Evolutionary conservation across 768 basidiomycete species (phyloP).

Genomic region (Kondoa subrosea): DNA sequence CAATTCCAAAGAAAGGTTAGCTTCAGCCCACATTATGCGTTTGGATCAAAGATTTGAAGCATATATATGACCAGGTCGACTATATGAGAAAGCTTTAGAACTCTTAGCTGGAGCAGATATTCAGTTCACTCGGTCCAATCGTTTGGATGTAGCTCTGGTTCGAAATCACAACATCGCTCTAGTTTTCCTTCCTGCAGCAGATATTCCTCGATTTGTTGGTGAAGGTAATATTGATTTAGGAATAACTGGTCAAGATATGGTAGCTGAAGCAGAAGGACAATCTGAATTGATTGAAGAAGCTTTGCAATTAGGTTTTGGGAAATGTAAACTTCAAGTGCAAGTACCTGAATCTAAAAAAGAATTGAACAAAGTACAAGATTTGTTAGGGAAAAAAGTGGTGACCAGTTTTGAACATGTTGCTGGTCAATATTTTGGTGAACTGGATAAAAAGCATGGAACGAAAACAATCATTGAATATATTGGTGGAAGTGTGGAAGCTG

Average conservation of each 20-base stretch:
- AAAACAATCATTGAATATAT: conserved; percentile 82
- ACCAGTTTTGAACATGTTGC: conserved; percentile 88
- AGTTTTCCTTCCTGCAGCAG: conserved; percentile 86
- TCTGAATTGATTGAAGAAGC: conserved; percentile 51
- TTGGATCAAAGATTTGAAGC: not conserved
- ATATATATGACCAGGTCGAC: conserved; percentile 45
- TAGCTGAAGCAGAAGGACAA: conserved; percentile 27
- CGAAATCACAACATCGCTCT: conserved; percentile 84
- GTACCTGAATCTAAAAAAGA: conserved; percentile 59
- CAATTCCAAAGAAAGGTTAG: conserved; percentile 91
- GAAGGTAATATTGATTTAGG: conserved; percentile 93
- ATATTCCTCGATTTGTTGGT: conserved; percentile 96
- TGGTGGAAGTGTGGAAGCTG: conserved; percentile 94
- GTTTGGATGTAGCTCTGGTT: conserved; percentile 85
- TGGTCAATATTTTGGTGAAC: conserved; percentile 51
- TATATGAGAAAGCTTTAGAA: conserved; percentile 77
- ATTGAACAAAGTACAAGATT: conserved; percentile 54
- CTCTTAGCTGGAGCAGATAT: conserved; percentile 85
- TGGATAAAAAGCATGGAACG: conserved; percentile 48
- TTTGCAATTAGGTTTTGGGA: conserved; percentile 76
- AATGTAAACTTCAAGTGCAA: conserved; percentile 64
- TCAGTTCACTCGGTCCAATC: conserved; percentile 68
- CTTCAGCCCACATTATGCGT: conserved; percentile 4
- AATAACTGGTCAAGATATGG: conserved; percentile 95
- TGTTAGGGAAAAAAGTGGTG: conserved; percentile 81